phyloP scores from a whole-genome alignment of 148 eudicot genomes.

The Arctostaphylos glauca region DNA sequence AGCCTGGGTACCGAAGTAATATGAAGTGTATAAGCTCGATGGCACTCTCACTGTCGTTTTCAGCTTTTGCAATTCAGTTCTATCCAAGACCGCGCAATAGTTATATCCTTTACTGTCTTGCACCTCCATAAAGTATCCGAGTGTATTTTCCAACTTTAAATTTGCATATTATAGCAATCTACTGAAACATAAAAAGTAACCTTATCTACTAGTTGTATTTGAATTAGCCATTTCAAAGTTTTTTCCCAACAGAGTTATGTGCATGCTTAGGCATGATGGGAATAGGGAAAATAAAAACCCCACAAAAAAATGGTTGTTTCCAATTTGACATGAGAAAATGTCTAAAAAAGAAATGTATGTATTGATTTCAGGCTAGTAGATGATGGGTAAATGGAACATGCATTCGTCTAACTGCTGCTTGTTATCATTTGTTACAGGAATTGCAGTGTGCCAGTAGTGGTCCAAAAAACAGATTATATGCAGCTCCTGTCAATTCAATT shows the following conservation, averaged over 20 bases:
- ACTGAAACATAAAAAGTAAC: background rate
- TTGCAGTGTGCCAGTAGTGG: background rate
- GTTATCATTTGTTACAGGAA: conserved; percentile 16
- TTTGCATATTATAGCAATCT: background rate
- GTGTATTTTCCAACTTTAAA: background rate
- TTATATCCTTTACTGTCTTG: background rate
- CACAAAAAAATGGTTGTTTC: background rate
- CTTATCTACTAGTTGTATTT: background rate
- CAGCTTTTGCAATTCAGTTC: too few relatives aligned
- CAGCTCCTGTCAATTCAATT: conserved; percentile 8
- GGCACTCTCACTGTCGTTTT: too few relatives aligned
- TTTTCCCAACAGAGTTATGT: background rate
- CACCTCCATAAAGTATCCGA: background rate
- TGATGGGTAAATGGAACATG: too few relatives aligned
- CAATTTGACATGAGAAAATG: background rate
- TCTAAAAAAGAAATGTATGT: background rate
- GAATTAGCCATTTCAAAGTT: background rate
- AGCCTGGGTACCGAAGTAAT: too few relatives aligned
- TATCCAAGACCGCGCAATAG: background rate
- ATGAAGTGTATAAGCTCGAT: too few relatives aligned
- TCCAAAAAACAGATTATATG: background rate
- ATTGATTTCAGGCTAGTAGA: too few relatives aligned
- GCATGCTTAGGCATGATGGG: background rate
- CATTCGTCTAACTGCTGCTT: background rate
- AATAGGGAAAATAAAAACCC: background rate